Percentiles rank a stretch among this genome's conserved stretches.
phyloP scores from a whole-genome alignment of 352 stramenopile species.

The Phytophthora uliginosa region DNA sequence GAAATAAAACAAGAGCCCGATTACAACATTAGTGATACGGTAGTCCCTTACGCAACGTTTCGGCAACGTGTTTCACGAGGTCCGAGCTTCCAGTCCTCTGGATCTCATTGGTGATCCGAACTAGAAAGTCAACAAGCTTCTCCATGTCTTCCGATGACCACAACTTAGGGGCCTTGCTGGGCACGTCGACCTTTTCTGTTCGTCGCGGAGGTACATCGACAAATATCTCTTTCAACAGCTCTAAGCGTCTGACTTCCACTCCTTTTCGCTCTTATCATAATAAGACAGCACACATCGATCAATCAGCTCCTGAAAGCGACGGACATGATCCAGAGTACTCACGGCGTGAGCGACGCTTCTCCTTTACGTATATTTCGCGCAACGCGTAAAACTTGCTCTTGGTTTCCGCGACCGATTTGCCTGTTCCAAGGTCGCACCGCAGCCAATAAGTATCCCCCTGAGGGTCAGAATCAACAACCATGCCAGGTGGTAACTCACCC shows the following conservation, averaged over 20 bases:
- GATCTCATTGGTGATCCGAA: constrained; percentile 70
- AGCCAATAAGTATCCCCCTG: background rate
- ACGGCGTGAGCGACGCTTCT: constrained; percentile 41
- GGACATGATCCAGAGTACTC: constrained; percentile 7
- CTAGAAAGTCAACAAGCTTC: constrained; percentile 63
- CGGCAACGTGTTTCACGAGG: constrained; percentile 40
- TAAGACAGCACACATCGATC: constrained; percentile 7
- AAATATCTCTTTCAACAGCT: constrained; percentile 63
- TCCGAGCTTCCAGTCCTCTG: constrained; percentile 61
- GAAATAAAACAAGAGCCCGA: background rate
- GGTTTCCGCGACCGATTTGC: constrained; percentile 69
- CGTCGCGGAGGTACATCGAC: constrained; percentile 45
- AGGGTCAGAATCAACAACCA: background rate
- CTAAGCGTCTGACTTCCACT: constrained; percentile 43
- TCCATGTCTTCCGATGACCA: constrained; percentile 72
- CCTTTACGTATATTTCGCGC: constrained; percentile 69
- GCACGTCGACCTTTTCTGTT: constrained; percentile 27
- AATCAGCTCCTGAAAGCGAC: background rate
- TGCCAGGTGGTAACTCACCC: constrained; percentile 32
- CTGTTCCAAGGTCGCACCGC: constrained; percentile 23
- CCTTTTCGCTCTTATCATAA: constrained; percentile 25
- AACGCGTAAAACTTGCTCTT: constrained; percentile 82
- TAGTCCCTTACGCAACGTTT: constrained; percentile 42
- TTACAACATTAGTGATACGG: background rate
- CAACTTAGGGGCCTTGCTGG: constrained; percentile 49